These are phyloP conservation scores for Penicillium frequentans DNA, from an alignment of 2,329 filamentous ascomycete genomes.

Conservation along the genomic window DNA sequence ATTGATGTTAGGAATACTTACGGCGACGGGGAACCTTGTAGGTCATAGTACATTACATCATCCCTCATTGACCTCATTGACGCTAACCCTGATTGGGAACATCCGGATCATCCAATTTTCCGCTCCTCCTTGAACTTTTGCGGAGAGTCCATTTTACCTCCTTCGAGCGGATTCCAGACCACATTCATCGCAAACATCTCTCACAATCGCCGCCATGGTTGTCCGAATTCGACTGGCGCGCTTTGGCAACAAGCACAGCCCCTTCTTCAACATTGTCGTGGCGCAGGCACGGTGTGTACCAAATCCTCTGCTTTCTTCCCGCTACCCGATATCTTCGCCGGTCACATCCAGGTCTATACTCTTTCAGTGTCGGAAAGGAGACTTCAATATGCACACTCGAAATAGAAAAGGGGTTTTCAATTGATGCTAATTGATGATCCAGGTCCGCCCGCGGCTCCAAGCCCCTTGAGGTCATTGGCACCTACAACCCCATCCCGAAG, in stretches of 20 bases:
- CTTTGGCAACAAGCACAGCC: constrained; percentile 83
- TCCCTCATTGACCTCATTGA: constrained; percentile 1
- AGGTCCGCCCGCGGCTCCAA: constrained; percentile 84
- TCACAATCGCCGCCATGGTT: constrained; percentile 65
- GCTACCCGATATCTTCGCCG: neutral
- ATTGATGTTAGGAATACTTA: neutral
- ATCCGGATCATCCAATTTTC: constrained; percentile 28
- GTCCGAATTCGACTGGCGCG: constrained; percentile 90
- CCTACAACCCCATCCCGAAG: constrained; percentile 62
- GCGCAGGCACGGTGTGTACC: constrained; percentile 76
- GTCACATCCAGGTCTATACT: neutral
- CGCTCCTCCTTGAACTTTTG: constrained; percentile 28
- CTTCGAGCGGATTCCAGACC: neutral
- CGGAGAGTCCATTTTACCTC: constrained; percentile 25
- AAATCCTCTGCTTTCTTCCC: neutral
- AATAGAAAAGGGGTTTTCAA: neutral
- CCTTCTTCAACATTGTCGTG: constrained; percentile 97
- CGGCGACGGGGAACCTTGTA: neutral
- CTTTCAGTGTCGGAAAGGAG: neutral
- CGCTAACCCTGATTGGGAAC: constrained; percentile 24
- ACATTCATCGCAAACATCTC: constrained; percentile 1
- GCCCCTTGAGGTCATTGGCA: constrained; percentile 86
- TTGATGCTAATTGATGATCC: constrained; percentile 2
- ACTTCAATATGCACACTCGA: neutral
- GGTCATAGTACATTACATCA: constrained; percentile 24